phyloP scores from a whole-genome alignment of 495 filamentous ascomycete species.

The Penicillium steckii region DNA sequence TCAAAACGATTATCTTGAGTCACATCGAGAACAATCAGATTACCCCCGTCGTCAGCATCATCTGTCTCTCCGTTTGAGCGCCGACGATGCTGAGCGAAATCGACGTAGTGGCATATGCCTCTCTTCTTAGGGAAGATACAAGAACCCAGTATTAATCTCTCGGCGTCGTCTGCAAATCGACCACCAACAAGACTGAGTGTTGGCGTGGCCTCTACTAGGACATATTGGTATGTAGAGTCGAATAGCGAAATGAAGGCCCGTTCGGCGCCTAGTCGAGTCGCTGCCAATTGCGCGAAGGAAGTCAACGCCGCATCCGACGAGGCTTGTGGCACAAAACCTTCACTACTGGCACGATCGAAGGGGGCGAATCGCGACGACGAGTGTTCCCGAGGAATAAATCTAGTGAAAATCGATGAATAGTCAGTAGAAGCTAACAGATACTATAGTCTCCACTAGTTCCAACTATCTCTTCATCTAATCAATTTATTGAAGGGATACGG shows the following conservation, averaged over 20 bases:
- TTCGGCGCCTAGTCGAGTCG: slow-evolving; percentile 48
- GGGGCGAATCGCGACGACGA: slow-evolving; percentile 14
- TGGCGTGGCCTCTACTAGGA: slow-evolving; percentile 58
- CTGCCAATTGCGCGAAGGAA: slow-evolving; percentile 59
- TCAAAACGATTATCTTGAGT: slow-evolving; percentile 22
- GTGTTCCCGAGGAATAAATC: slow-evolving; percentile 3
- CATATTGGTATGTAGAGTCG: slow-evolving; percentile 51
- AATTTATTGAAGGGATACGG: no score
- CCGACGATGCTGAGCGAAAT: neutral
- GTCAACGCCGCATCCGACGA: slow-evolving; percentile 51
- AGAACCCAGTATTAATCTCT: slow-evolving; percentile 39
- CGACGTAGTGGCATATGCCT: slow-evolving; percentile 46
- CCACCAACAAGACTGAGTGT: slow-evolving; percentile 41
- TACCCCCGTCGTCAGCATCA: neutral
- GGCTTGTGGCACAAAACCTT: neutral
- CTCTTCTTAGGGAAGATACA: slow-evolving; percentile 39
- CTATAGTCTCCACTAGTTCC: no score
- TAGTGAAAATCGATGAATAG: no score
- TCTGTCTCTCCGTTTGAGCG: slow-evolving; percentile 15
- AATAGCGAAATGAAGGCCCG: slow-evolving; percentile 59
- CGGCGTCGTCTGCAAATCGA: slow-evolving; percentile 22
- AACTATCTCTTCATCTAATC: no score
- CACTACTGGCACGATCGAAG: neutral
- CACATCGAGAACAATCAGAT: slow-evolving; percentile 24
- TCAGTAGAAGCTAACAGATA: no score